These are phyloP conservation scores for Microbotryum scabiosae DNA, from an alignment of 1,284 basidiomycete species.

Conservation along the genomic window DNA sequence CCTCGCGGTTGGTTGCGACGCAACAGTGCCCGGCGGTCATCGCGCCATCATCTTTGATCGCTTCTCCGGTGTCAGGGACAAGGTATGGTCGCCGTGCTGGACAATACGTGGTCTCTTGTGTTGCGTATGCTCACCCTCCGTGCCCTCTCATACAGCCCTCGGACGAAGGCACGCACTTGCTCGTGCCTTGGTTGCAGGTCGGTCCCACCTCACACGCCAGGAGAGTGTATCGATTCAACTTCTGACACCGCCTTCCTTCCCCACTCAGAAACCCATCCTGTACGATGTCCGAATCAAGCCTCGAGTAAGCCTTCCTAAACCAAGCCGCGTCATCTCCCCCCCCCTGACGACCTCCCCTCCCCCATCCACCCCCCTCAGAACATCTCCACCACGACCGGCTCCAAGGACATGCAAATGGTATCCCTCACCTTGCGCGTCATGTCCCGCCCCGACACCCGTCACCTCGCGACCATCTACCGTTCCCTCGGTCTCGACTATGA, in stretches of 20 bases:
- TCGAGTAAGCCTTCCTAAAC: slow-evolving; percentile 50
- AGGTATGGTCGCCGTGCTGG: slow-evolving; percentile 30
- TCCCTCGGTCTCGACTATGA: slow-evolving; percentile 92
- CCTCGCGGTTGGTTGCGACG: not conserved
- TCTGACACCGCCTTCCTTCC: not conserved
- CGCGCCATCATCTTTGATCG: slow-evolving; percentile 97
- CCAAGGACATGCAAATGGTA: slow-evolving; percentile 95
- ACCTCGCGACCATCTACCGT: slow-evolving; percentile 91
- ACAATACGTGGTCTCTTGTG: too few relatives aligned
- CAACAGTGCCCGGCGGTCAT: slow-evolving; percentile 30
- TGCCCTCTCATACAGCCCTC: slow-evolving; percentile 48
- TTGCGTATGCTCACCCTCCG: too few relatives aligned
- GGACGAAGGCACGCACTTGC: slow-evolving; percentile 92
- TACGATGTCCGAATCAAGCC: slow-evolving; percentile 99
- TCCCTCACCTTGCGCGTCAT: slow-evolving; percentile 92
- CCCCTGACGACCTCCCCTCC: not conserved
- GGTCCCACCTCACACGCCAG: not conserved
- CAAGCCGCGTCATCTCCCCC: not conserved
- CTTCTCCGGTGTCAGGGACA: slow-evolving; percentile 81
- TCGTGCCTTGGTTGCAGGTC: slow-evolving; percentile 82
- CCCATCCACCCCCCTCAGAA: slow-evolving; percentile 54
- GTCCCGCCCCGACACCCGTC: slow-evolving; percentile 79
- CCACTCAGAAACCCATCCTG: slow-evolving; percentile 66
- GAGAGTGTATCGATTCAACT: not conserved
- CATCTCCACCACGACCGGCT: slow-evolving; percentile 92